phyloP scores from a whole-genome alignment of 129 eudicot species.

The Artemisia annua region DNA sequence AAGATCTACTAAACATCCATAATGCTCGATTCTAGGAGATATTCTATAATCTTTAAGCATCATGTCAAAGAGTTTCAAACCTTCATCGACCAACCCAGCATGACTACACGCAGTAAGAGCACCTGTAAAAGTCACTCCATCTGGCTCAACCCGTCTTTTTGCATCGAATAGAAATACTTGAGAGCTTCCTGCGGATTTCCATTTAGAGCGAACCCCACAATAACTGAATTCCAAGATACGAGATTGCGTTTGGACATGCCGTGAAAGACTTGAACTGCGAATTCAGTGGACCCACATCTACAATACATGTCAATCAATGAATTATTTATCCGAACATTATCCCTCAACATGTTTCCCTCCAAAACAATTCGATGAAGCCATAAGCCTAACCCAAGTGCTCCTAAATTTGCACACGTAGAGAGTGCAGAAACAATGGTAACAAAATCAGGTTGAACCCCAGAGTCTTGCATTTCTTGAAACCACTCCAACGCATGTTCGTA shows the following conservation, averaged over 20 bases:
- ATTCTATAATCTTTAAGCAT: conserved; percentile 37
- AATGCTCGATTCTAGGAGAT: conserved; percentile 64
- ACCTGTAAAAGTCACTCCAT: conserved; percentile 63
- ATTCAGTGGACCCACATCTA: conserved; percentile 61
- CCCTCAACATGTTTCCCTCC: conserved; percentile 32
- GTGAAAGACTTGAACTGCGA: conserved; percentile 52
- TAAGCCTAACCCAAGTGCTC: conserved; percentile 61
- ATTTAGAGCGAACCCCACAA: conserved; percentile 71
- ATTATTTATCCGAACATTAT: conserved; percentile 42
- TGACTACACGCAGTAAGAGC: conserved; percentile 70
- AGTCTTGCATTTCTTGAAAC: conserved; percentile 66
- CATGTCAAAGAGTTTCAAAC: conserved; percentile 55
- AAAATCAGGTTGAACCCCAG: conserved; percentile 57
- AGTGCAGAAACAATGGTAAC: conserved; percentile 60
- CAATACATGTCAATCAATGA: conserved; percentile 72
- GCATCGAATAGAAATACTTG: conserved; percentile 48
- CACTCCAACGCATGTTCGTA: conserved; percentile 59
- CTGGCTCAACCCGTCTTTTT: conserved; percentile 45
- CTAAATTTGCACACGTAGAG: conserved; percentile 77
- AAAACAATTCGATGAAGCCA: conserved; percentile 56
- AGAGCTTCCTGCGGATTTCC: conserved; percentile 66
- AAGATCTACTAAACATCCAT: conserved; percentile 77
- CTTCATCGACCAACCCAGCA: conserved; percentile 59
- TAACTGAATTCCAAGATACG: conserved; percentile 69
- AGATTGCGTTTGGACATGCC: conserved; percentile 50